A percentile compares a stretch with the other conserved stretches of the same genome.
These are phyloP conservation scores for Musa troglodytarum DNA, from an alignment of 176 grass and related monocot genomes.

Conservation along the genomic window DNA sequence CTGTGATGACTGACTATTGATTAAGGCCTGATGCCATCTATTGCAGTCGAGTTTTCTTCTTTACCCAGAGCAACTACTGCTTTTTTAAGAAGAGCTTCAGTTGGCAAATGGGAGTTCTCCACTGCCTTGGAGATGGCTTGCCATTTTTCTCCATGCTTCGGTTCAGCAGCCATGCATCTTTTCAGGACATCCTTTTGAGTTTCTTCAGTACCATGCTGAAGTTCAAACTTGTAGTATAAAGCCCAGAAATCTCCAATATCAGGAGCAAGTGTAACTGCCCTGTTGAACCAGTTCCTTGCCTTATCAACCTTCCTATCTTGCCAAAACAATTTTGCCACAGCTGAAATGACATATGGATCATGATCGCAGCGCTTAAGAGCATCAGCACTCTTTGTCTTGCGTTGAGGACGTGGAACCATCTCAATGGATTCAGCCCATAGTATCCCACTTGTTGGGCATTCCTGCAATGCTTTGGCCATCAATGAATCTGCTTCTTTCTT, in stretches of 20 bases:
- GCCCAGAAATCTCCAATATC: conserved; percentile 84
- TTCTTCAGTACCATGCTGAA: conserved; percentile 66
- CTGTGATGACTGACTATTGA: neutral
- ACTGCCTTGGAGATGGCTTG: conserved; percentile 76
- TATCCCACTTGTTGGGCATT: conserved; percentile 86
- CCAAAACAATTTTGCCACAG: conserved; percentile 88
- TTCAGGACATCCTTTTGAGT: conserved; percentile 66
- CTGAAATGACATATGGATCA: conserved; percentile 74
- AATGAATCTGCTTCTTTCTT: conserved; percentile 79
- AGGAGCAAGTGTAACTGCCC: conserved; percentile 72
- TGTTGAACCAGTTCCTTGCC: conserved; percentile 78
- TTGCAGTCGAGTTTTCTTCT: conserved; percentile 54
- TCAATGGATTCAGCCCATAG: conserved; percentile 79
- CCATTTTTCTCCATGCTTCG: conserved; percentile 86
- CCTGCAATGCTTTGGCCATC: conserved; percentile 79
- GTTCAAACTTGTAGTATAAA: conserved; percentile 79
- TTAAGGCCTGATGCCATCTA: conserved; percentile 26
- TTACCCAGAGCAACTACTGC: conserved; percentile 52
- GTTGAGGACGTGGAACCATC: conserved; percentile 70
- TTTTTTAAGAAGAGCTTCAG: conserved; percentile 72
- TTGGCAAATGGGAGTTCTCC: conserved; percentile 63
- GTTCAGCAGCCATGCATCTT: conserved; percentile 66
- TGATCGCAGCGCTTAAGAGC: conserved; percentile 68
- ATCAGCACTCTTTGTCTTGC: conserved; percentile 66
- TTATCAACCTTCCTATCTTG: conserved; percentile 83